Percentiles rank a stretch among this genome's conserved stretches.
phyloP scores from a whole-genome alignment of 495 filamentous ascomycete species.

The Wilcoxina mikolae region DNA sequence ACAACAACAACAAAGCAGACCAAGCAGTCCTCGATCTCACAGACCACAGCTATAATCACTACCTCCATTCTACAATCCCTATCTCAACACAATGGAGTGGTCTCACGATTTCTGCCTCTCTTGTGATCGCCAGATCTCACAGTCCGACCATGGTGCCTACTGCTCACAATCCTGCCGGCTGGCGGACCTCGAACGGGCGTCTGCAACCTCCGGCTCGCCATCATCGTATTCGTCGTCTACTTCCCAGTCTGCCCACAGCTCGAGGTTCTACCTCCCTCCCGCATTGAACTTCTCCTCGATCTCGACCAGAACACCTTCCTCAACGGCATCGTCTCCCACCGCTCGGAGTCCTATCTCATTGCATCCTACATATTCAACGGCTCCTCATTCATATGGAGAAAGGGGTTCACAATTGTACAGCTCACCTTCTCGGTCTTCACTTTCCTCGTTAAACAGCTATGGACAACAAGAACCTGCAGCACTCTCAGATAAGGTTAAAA shows the following conservation, averaged over 20 bases:
- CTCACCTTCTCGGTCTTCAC: constrained; percentile 66
- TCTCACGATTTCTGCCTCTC: constrained; percentile 85
- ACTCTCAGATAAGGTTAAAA: constrained; percentile 60
- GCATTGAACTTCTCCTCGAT: constrained; percentile 47
- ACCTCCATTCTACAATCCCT: too few relatives aligned
- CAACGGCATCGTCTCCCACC: constrained; percentile 14
- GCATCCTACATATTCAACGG: constrained; percentile 28
- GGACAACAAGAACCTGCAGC: constrained; percentile 40
- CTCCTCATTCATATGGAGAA: constrained; percentile 28
- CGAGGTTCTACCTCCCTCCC: constrained; percentile 50
- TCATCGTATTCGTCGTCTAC: constrained; percentile 36
- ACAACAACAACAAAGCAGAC: too few relatives aligned
- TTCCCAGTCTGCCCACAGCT: constrained; percentile 30
- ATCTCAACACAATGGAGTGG: constrained; percentile 78
- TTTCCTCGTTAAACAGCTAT: constrained; percentile 60
- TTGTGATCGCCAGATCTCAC: constrained; percentile 74
- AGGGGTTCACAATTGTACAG: constrained; percentile 23
- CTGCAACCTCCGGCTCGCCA: constrained; percentile 41
- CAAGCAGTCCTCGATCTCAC: too few relatives aligned
- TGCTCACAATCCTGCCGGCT: constrained; percentile 89
- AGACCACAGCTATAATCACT: too few relatives aligned
- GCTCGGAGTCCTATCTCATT: constrained; percentile 23
- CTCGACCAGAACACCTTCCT: constrained; percentile 15
- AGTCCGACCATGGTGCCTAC: constrained; percentile 52
- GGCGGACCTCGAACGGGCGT: constrained; percentile 66